Evolutionary conservation across 192 early-diverging fungal species (phyloP), one percentile per base, ranked within the genome.

Genomic region (Geranomyces michiganensis): DNA sequence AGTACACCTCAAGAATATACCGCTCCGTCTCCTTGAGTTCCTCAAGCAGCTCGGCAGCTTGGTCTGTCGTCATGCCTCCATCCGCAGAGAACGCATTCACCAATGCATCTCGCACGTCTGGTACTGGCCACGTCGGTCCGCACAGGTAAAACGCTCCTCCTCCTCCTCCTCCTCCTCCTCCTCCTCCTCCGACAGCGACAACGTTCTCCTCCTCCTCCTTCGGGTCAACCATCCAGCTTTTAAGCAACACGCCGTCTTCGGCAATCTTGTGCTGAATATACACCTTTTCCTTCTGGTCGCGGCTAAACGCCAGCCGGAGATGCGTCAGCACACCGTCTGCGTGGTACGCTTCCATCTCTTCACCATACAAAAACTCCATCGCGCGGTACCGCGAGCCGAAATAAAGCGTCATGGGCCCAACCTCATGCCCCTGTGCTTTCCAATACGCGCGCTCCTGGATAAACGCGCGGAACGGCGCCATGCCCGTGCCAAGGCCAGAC

Each of bases 381-480:
- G 90, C 83, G 56, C 96, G 91, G 83, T 96, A 85, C 74, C 96
- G 90, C 21, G 96, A 94, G 66, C 96, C 96, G 88, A 98, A 96
- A 86, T 98, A 98, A 36, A 98, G 83, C 1, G 90, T 84, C 90
- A 98, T 96, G 32, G 94, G 93, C 2, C 96, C 96, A n/a, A 98
- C 91, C 13, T 91, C 78, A 21, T 81, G 79, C 61, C 94, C 94
- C 63, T 90, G 76, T 31, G 87, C 77, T 79, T 90, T 90, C 65
- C 87, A 87, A 79, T 91, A 87, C 15, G 88, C 89, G 64, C 96
- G 92, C 80, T 96, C 96, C 76, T 98, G 91, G 76, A 98, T 92
- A 64, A 98, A 98, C 0, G 96, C 94, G 58, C 96, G 91, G 90
- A 98, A 98, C 14, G 96, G 96, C 24, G 96, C 96, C 96, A 98